Evolutionary conservation across 2,329 filamentous ascomycete genomes (phyloP).

Genomic region (Penicillium sp.): DNA sequence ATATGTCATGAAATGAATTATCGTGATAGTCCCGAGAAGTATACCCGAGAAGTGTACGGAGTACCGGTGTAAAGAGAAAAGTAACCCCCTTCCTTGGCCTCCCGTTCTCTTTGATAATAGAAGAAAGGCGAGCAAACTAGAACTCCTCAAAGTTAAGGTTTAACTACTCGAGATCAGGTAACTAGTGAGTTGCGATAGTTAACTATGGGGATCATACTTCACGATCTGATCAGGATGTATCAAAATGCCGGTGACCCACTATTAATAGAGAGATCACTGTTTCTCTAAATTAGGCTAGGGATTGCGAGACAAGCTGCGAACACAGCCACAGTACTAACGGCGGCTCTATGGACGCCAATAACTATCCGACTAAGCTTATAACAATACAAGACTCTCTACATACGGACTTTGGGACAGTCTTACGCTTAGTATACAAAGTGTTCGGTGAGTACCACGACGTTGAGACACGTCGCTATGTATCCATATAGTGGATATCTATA

Average conservation of each 20-base stretch:
- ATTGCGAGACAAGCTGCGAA: background rate
- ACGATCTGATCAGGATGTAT: background rate
- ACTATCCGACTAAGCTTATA: background rate
- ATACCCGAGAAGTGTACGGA: background rate
- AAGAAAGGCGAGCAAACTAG: background rate
- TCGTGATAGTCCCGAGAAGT: background rate
- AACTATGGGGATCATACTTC: background rate
- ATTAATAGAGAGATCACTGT: background rate
- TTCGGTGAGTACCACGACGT: background rate
- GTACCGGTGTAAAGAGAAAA: background rate
- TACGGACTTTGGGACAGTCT: background rate
- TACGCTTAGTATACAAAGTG: background rate
- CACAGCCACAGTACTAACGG: background rate
- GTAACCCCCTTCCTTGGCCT: background rate
- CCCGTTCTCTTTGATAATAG: background rate
- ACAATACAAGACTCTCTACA: no score
- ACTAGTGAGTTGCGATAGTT: background rate
- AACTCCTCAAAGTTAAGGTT: background rate
- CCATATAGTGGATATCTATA: background rate
- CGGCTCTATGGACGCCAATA: no score
- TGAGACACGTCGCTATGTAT: background rate
- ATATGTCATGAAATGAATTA: background rate
- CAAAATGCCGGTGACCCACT: background rate
- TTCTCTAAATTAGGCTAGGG: background rate
- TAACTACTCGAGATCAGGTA: background rate